Conservation (phyloP, 2,329 filamentous ascomycete species). For the Aspergillus sp. region DNA sequence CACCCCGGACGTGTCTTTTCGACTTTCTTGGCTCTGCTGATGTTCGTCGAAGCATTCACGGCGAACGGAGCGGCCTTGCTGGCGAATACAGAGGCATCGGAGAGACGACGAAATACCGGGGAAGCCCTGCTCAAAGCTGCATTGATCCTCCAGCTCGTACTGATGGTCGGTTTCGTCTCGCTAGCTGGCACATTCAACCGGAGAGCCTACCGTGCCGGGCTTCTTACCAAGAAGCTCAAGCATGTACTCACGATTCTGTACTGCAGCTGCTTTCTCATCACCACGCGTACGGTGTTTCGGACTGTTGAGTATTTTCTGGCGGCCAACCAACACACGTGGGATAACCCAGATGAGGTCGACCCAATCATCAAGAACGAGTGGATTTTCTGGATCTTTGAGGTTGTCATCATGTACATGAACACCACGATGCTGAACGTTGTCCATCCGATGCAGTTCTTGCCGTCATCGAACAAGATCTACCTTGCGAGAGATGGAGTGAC, state of each 20-base stretch:
- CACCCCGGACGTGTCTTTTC: constrained; percentile 64
- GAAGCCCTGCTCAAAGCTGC: constrained; percentile 54
- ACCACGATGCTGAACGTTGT: constrained; percentile 57
- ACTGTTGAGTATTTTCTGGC: constrained; percentile 54
- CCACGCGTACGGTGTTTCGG: constrained; percentile 52
- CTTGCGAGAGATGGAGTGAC: constrained; percentile 57
- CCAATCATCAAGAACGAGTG: constrained; percentile 50
- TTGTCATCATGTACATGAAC: constrained; percentile 56
- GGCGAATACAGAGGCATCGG: constrained; percentile 44
- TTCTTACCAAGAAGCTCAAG: constrained; percentile 51
- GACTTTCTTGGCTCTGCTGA: constrained; percentile 59
- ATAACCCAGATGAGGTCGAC: constrained; percentile 37
- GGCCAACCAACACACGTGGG: constrained; percentile 39
- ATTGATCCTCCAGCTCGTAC: constrained; percentile 55
- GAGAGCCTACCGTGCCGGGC: constrained; percentile 43
- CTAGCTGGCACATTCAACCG: constrained; percentile 53
- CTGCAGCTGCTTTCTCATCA: constrained; percentile 50
- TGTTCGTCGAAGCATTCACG: constrained; percentile 53
- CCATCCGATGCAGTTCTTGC: constrained; percentile 56
- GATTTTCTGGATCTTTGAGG: constrained; percentile 61
- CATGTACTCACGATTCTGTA: constrained; percentile 51
- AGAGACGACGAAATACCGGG: constrained; percentile 46
- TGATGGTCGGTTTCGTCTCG: constrained; percentile 55
- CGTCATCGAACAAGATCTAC: constrained; percentile 56
- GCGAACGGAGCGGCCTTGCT: constrained; percentile 56